phyloP scores from a whole-genome alignment of 306 rosid genomes.

The Hippophae gyantsensis region DNA sequence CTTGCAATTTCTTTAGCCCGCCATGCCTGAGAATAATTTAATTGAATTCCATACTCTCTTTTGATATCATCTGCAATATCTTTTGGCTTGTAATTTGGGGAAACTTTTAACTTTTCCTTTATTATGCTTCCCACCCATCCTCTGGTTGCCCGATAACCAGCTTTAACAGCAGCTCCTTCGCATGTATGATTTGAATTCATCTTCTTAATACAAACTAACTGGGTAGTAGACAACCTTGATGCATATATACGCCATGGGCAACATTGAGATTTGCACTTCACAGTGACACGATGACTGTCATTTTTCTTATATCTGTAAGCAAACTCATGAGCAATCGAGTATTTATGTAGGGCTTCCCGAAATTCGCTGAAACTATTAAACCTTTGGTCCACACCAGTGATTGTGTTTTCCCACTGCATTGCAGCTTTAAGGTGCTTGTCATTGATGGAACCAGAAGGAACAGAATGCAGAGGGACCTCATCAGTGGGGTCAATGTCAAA shows the following conservation, averaged over 20 bases:
- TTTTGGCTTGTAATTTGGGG: conserved; percentile 93
- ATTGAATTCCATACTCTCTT: conserved; percentile 85
- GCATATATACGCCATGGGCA: conserved; percentile 98
- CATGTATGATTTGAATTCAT: conserved; percentile 75
- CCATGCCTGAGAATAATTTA: conserved; percentile 98
- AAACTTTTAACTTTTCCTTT: conserved; percentile 83
- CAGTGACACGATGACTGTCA: conserved; percentile 92
- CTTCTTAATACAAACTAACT: conserved; percentile 84
- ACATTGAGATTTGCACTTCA: conserved; percentile 83
- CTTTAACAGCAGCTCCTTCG: conserved; percentile 86
- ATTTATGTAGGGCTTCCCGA: conserved; percentile 90
- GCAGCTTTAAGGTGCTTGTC: conserved; percentile 70
- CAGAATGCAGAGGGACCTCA: conserved; percentile 31
- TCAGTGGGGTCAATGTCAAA: conserved; percentile 30
- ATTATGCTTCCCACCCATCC: conserved; percentile 99
- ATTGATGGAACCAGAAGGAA: conserved; percentile 33
- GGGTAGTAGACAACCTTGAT: conserved; percentile 79
- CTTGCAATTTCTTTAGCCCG: conserved; percentile 97
- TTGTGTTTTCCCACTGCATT: conserved; percentile 90
- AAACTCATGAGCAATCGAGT: conserved; percentile 90
- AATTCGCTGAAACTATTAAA: conserved; percentile 84
- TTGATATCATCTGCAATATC: conserved; percentile 87
- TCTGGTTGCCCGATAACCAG: conserved; percentile 92
- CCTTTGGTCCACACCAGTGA: conserved; percentile 92
- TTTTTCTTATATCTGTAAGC: conserved; percentile 89